Base-by-base conservation (phyloP, 306 rosid species). In the Betula pendula region DNA sequence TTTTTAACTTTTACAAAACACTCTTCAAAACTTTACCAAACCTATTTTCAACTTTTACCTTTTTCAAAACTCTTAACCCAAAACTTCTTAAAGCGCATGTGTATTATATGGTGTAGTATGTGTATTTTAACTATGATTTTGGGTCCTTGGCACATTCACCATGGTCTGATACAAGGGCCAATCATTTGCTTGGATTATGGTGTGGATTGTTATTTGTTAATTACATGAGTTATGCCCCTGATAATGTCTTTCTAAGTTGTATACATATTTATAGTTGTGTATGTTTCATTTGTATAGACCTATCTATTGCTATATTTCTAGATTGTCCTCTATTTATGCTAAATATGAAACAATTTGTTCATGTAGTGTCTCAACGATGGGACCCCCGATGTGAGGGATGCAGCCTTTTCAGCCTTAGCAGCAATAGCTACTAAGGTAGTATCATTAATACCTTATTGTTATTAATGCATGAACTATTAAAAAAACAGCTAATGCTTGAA, bases 321-420 rank as follows among this genome's bases (percentile, higher is more conserved):
- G 40, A 20, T 47, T 47, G 56, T 35, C 25, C 3, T 67, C 63
- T 33, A 1, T 47, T 2, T 24, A 17, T 58, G 20, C 48, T 77
- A 22, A 24, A 66, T 60, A 65, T 60, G 20, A 68, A 45, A 70
- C 43, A 22, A 66, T 79, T 88, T 83, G 76, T 68, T 75, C 31
- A 78, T 86, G 78, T 81, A 96, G 99, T 79, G 93, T 76, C 91
- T 93, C 70, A 91, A 96, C 73, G 99, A 96, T 67, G 93, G 97
- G 68, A 96, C 98, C 69, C 99, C 98, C 16, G 99, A 96, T 0
- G 99, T 96, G 81, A 91, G 99, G 88, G 99, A 96, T 83, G 98
- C 99, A 29, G 91, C 99, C 68, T 96, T 96, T 91, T 93, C 93
- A 65, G 96, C 87, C 75, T 80, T 96, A 83, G 90, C 98, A 12